phyloP scores from a whole-genome alignment of 2,329 filamentous ascomycete genomes.

The Pseudopyrenochaeta lycopersici region DNA sequence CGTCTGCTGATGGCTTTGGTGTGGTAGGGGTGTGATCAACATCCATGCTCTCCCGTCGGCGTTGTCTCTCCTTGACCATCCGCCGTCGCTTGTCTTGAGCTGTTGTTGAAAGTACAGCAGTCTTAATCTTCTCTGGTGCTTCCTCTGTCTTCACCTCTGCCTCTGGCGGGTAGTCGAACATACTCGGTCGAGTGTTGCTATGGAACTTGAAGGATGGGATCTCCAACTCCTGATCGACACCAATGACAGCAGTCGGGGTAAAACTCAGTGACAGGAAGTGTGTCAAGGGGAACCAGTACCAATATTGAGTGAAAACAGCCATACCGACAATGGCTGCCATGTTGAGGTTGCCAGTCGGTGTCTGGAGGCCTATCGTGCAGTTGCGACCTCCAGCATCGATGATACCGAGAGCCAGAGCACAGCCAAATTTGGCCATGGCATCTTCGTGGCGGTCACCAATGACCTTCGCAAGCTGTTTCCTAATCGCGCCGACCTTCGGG shows the following conservation, averaged over 20 bases:
- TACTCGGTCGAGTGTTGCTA: constrained; percentile 90
- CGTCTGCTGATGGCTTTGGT: constrained; percentile 69
- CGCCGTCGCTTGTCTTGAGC: constrained; percentile 95
- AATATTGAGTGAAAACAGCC: constrained; percentile 98
- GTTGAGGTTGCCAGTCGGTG: constrained; percentile 97
- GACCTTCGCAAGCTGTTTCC: constrained; percentile 94
- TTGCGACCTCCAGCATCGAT: constrained; percentile 98
- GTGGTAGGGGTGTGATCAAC: constrained; percentile 82
- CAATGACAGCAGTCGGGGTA: constrained; percentile 95
- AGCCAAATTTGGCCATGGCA: constrained; percentile 99
- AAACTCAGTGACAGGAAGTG: constrained; percentile 97
- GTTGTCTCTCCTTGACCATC: constrained; percentile 91
- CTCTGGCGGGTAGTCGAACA: constrained; percentile 98
- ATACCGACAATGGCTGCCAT: constrained; percentile 98
- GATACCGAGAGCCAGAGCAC: constrained; percentile 91
- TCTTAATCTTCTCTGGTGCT: constrained; percentile 91
- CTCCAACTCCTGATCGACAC: constrained; percentile 90
- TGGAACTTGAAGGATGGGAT: constrained; percentile 95
- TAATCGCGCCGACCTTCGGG: constrained; percentile 88
- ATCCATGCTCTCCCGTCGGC: constrained; percentile 93
- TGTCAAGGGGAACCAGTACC: constrained; percentile 99
- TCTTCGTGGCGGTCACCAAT: constrained; percentile 95
- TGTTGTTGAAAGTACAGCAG: constrained; percentile 94
- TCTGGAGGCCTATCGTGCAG: constrained; percentile 97
- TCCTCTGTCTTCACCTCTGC: constrained; percentile 95